Base-by-base conservation (phyloP, 2,329 filamentous ascomycete species). In the Metarhizium album region DNA sequence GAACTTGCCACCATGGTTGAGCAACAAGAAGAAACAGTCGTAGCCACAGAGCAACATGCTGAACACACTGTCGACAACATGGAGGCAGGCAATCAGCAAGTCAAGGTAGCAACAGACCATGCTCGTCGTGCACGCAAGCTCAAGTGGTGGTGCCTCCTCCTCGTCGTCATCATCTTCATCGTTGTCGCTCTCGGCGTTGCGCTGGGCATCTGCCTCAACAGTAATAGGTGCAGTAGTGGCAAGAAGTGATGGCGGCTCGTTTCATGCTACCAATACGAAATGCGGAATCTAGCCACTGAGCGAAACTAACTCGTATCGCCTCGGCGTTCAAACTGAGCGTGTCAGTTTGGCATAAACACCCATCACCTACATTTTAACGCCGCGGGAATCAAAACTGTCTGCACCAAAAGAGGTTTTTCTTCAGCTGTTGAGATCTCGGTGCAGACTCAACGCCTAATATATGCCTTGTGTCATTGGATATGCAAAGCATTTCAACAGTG, bases 91-190 rank as follows among this genome's bases (percentile, higher is more conserved):
- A 88, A 87, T 67, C 72, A 74, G 54, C 78, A 91, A 59, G 79
- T 91, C 53, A 75, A 77, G 58, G 74, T 80, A 62, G 86, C 83
- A 53, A 86, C 84, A 58, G 74, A 78, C 56, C 78, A 78, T 59
- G 86, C 86, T 47, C 74, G 78, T 57, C 76, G 80, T 59, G 77
- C 79, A 59, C 78, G 86, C 60, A 86, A 82, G 73, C 78, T 88
- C 69, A 91, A 91, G 75, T 90, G 87, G 87, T 89, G 80, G 78
- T 87, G 84, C 63, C 71, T 87, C 54, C 68, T 81, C 54, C 72
- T 90, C 53, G 70, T 73, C 46, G 58, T 80, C 22, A 70, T 83
- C 63, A 79, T 83, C 64, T 66, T 80, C 60, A 64, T 83, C 48
- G 74, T 71, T 55, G 69, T 82, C 52, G 74, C 69, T 8, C 63